phyloP scores from a whole-genome alignment of 768 basidiomycete species.

The Mycena leptocephala region DNA sequence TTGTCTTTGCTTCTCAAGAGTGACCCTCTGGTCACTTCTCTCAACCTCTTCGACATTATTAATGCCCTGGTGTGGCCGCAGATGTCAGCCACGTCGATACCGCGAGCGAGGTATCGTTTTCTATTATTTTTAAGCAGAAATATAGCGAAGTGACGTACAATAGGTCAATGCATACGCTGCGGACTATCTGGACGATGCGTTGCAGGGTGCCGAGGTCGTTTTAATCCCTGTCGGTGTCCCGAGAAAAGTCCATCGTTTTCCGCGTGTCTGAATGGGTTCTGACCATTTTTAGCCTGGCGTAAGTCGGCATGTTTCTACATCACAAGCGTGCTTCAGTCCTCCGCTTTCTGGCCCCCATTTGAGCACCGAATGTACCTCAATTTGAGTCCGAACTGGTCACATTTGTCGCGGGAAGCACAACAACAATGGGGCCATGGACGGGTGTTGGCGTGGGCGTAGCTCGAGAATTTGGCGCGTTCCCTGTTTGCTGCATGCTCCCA shows the following conservation, averaged over 20 bases:
- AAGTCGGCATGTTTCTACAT: conserved; percentile 55
- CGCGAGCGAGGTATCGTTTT: conserved; percentile 74
- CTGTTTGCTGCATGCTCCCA: too few relatives aligned
- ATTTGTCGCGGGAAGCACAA: too few relatives aligned
- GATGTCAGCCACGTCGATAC: conserved; percentile 97
- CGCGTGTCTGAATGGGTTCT: neutral
- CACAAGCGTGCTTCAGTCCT: neutral
- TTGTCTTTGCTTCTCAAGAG: conserved; percentile 94
- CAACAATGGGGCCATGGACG: too few relatives aligned
- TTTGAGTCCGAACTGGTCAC: neutral
- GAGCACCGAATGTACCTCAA: neutral
- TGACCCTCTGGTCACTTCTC: conserved; percentile 89
- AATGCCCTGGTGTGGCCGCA: conserved; percentile 97
- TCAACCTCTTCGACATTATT: conserved; percentile 95
- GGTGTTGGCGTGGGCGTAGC: too few relatives aligned
- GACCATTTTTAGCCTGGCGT: conserved; percentile 79
- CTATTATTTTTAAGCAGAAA: conserved; percentile 28
- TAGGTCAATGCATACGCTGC: conserved; percentile 87
- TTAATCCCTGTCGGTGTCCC: conserved; percentile 99
- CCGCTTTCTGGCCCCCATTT: neutral
- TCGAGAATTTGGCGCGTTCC: too few relatives aligned
- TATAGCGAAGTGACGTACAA: conserved; percentile 21
- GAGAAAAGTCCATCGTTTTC: conserved; percentile 81
- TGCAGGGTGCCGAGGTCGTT: conserved; percentile 92
- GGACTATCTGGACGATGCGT: conserved; percentile 91